Conservation (phyloP, 1,284 basidiomycete species). For the Ganoderma sinense region DNA sequence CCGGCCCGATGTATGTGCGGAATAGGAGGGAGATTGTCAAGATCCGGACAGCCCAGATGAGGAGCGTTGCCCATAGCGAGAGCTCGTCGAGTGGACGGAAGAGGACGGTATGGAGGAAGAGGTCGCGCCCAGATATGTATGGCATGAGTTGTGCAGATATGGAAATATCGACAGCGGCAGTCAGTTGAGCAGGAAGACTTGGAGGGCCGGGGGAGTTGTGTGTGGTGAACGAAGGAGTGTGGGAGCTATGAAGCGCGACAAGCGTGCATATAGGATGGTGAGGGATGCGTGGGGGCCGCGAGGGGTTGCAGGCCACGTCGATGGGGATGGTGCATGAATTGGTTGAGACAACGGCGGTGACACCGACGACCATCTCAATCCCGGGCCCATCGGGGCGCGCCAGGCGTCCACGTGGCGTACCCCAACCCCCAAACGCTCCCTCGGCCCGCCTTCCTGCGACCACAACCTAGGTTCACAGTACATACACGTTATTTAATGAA, state of each 20-base stretch:
- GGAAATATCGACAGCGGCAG: not conserved
- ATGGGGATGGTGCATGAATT: slow-evolving; percentile 18
- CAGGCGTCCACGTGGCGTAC: slow-evolving; percentile 16
- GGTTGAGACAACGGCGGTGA: slow-evolving; percentile 8
- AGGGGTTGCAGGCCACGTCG: slow-evolving; percentile 14
- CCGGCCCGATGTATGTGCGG: slow-evolving; percentile 71
- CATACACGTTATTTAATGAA: too few relatives aligned
- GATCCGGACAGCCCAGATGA: slow-evolving; percentile 58
- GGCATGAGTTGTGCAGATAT: slow-evolving; percentile 15
- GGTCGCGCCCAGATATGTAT: slow-evolving; percentile 6
- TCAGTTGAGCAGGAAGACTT: not conserved
- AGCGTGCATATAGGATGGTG: slow-evolving; percentile 21
- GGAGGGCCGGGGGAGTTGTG: not conserved
- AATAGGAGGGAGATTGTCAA: slow-evolving; percentile 61
- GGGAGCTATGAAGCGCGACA: slow-evolving; percentile 10
- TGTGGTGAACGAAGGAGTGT: slow-evolving; percentile 22
- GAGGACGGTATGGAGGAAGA: slow-evolving; percentile 38
- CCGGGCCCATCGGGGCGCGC: slow-evolving; percentile 22
- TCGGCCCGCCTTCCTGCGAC: too few relatives aligned
- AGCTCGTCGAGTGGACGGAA: slow-evolving; percentile 29
- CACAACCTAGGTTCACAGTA: too few relatives aligned
- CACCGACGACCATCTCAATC: slow-evolving; percentile 3
- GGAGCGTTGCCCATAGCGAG: slow-evolving; percentile 48
- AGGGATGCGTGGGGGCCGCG: slow-evolving; percentile 10
- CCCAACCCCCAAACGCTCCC: not conserved